Evolutionary conservation across 129 eudicot species (phyloP), one percentile per base, ranked within the genome.

Genomic region (Arctium minus): DNA sequence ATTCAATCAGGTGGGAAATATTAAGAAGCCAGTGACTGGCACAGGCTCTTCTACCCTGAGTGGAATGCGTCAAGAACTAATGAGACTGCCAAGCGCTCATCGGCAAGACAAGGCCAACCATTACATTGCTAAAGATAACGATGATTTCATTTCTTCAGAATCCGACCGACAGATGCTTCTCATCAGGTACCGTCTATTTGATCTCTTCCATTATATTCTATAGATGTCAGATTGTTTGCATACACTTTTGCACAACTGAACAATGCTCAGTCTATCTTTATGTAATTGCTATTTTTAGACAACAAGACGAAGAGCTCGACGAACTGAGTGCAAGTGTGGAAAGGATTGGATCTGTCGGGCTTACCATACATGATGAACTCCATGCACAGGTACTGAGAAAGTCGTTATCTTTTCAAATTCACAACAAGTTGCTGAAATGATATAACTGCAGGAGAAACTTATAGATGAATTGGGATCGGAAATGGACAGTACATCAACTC

Each of bases 401-500:
- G 68, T 60, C 29, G 5, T 60, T 17, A n/a, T 60, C 29, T 60
- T 9, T 60, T 60, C 29, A 56, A 6, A n/a, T 17, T 60, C 18
- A n/a, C 18, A n/a, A 60, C 8, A 60, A 60, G 9, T 60, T 60
- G n/a, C 68, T 60, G 0, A 0, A 60, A 60, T 62, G 76, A 69
- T 88, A 44, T 13, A 78, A 13, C 73, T 77, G 22, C 91, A 93
- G 97, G 97, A 90, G 60, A 91, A 78, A 84, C 91, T 94, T 53
- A 78, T 94, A 8, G 92, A 87, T 76, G 98, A 94, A 37, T 79
- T 94, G 83, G 97, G 94, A 74, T 79, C 79, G 15, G 98, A 94
- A 82, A 94, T 94, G 94, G 98, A 94, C 39, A 91, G 93, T 77
- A 94, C 97, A 67, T 82, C 97, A 67, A 91, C 86, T 64, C 93